phyloP scores from a whole-genome alignment of 169 alveolate species.

The Perkinsus chesapeaki region DNA sequence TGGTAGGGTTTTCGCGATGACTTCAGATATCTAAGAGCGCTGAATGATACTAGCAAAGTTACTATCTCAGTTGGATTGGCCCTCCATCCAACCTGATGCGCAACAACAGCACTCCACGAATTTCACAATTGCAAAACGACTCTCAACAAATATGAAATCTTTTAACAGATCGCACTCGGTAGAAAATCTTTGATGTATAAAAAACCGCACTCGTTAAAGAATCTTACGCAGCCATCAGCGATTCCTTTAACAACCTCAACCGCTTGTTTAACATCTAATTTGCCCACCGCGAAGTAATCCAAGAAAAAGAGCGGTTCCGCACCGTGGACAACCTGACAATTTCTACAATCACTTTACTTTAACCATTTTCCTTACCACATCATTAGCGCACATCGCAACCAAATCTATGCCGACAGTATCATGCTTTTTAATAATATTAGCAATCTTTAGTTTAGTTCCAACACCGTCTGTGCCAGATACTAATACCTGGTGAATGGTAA shows the following conservation, averaged over 20 bases:
- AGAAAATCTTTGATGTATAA: too few relatives aligned
- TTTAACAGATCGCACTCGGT: too few relatives aligned
- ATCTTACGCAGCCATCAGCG: background rate
- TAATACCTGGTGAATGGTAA: background rate
- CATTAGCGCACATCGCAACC: conserved; percentile 12
- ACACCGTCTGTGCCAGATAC: conserved; percentile 7
- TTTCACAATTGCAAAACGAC: too few relatives aligned
- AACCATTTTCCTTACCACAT: background rate
- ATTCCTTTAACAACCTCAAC: background rate
- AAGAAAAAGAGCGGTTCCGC: conserved; percentile 9
- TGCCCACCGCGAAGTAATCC: conserved; percentile 4
- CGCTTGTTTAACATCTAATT: background rate
- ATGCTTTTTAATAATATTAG: background rate
- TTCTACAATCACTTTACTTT: background rate
- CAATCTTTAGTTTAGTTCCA: background rate
- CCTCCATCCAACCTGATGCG: too few relatives aligned
- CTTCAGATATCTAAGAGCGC: too few relatives aligned
- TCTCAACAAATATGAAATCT: too few relatives aligned
- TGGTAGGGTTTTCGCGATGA: too few relatives aligned
- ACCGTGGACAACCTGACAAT: background rate
- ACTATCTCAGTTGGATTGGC: too few relatives aligned
- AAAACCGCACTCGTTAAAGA: too few relatives aligned
- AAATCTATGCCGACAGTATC: conserved; percentile 1
- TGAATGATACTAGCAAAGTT: too few relatives aligned
- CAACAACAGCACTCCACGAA: too few relatives aligned